Conservation (phyloP, 208 protist species). For the Leishmania mexicana region DNA sequence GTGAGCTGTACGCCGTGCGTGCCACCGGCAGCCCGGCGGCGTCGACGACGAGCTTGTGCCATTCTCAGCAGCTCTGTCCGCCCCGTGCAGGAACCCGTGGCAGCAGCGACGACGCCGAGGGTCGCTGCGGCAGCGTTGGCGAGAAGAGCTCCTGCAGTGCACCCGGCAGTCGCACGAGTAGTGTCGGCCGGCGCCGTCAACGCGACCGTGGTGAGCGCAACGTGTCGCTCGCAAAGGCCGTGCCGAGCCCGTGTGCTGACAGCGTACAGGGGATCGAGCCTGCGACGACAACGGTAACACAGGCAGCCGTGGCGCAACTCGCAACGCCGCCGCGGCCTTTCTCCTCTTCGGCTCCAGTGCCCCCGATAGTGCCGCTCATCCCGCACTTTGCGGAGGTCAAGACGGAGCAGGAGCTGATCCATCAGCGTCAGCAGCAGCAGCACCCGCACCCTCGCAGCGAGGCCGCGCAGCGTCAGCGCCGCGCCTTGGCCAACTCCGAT, state of each 20-base stretch:
- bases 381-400: conserved; percentile 18
- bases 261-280: too few relatives aligned
- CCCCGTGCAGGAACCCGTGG: background rate
- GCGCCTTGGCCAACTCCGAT: conserved; percentile 6
- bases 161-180: background rate
- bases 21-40: background rate
- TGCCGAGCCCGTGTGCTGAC: background rate
- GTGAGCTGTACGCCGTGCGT: conserved; percentile 22
- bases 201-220: background rate
- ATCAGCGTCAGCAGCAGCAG: background rate
- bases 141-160: background rate
- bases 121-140: background rate
- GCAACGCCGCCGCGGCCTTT: background rate
- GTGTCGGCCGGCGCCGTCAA: conserved; percentile 12
- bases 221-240: background rate
- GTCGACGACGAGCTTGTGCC: background rate
- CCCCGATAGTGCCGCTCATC: conserved; percentile 12
- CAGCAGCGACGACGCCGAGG: background rate
- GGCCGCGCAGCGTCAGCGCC: conserved; percentile 4
- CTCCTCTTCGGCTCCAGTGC: background rate
- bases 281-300: background rate
- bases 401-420: conserved; percentile 6
- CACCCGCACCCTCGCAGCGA: conserved; percentile 25
- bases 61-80: background rate
- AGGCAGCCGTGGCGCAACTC: background rate